phyloP scores from a whole-genome alignment of 352 stramenopile genomes.

The Plasmopara viticola region DNA sequence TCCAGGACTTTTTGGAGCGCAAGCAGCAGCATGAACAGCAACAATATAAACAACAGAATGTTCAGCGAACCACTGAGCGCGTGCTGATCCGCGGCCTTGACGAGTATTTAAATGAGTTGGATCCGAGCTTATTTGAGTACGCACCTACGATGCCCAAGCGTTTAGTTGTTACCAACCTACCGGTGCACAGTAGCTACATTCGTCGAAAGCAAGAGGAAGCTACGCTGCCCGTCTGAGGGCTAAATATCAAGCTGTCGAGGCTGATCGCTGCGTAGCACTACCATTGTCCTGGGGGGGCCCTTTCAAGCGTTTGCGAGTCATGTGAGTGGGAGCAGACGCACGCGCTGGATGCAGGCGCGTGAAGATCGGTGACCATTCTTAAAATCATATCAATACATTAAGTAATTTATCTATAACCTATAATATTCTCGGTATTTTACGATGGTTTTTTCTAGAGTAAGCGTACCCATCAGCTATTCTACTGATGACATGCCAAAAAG shows the following conservation, averaged over 20 bases:
- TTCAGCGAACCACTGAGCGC: slow-evolving; percentile 9
- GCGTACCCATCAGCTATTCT: no score
- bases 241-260: slow-evolving; percentile 18
- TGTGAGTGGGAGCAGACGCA: no score
- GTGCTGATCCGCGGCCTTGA: slow-evolving; percentile 39
- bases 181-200: slow-evolving; percentile 31
- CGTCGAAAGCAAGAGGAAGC: slow-evolving; percentile 35
- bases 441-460: no score
- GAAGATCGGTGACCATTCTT: no score
- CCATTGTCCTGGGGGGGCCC: no score
- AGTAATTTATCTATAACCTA: no score
- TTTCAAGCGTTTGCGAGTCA: no score
- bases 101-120: slow-evolving; percentile 51
- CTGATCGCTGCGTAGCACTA: slow-evolving; percentile 7
- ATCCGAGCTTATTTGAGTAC: slow-evolving; percentile 37
- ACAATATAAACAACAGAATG: slow-evolving; percentile 6
- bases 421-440: no score
- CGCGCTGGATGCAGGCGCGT: no score
- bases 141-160: slow-evolving; percentile 1
- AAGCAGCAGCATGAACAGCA: slow-evolving; percentile 33
- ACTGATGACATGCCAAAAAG: no score
- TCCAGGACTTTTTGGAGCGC: slow-evolving; percentile 46
- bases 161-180: slow-evolving; percentile 18
- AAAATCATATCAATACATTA: no score
- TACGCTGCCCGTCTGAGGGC: slow-evolving; percentile 19